Evolutionary conservation across 352 stramenopile genomes (phyloP), one percentile per base, ranked within the genome.

Genomic region (Phytophthora colocasiae): DNA sequence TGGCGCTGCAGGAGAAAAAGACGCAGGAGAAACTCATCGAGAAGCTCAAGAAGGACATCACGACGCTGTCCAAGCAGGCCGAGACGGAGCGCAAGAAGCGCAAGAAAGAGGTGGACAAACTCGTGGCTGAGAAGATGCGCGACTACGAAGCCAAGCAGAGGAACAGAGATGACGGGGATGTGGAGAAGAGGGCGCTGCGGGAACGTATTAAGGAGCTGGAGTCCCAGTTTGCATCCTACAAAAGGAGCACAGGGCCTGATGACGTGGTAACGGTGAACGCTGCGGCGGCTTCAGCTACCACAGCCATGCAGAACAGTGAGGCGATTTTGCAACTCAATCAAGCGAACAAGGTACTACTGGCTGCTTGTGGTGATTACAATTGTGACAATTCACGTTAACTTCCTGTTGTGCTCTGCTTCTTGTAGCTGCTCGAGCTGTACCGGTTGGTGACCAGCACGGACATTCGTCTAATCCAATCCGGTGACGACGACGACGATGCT

Each of bases 381-480:
- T 22, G 22, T 22, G 22, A 22, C 22, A 22, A 22, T 22, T 22
- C 22, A 22, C 22, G 26, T 11, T 15, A n/a, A 14, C 27, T 10
- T 60, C 12, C 5, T 8, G 44, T 40, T 29, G 29, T 48, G 24
- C 32, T 50, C 15, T 69, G 11, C n/a, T 66, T 45, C 26, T 17
- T 61, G 47, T 45, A 96, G 87, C 71, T 96, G 1, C 58, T 96
- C 54, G 76, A 93, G 36, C 43, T 94, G 29, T 96, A 96, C 27
- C 84, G 87, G 8, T 48, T 93, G 2, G 74, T 94, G 40, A 92
- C 85, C 14, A 92, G 83, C 51, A 90, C 82, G 2, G 81, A 96
- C 36, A 88, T 96, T 61, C 81, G 72, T 17, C 44, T 96, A 34
- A 92, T 93, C 44, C 78, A 92, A 54, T 64, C 78, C 10, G 44